A percentile compares a stretch with the other conserved stretches of the same genome.
Evolutionary conservation across 257 asterid species (phyloP).

Genomic region (Salvia miltiorrhiza): DNA sequence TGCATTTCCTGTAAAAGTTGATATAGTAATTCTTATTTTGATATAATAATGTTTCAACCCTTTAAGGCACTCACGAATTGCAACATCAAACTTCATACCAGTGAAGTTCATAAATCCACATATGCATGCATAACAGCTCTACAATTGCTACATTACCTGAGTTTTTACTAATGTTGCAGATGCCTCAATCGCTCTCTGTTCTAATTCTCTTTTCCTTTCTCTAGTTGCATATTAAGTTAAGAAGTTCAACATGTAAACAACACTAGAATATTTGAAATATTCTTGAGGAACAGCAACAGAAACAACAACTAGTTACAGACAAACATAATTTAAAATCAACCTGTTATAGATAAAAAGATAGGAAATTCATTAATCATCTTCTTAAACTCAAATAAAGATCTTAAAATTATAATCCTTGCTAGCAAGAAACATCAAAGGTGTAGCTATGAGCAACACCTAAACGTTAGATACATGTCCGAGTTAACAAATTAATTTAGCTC

Average conservation of each 20-base stretch:
- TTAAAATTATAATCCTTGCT: neutral
- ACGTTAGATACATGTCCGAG: neutral
- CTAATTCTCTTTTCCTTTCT: slow-evolving; percentile 98
- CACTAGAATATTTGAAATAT: slow-evolving; percentile 17
- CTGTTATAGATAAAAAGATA: neutral
- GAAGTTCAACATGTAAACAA: slow-evolving; percentile 23
- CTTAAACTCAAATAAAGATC: slow-evolving; percentile 6
- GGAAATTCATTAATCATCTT: neutral
- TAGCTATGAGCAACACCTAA: neutral
- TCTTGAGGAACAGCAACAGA: neutral
- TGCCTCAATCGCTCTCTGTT: slow-evolving; percentile 94
- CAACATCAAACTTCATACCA: too few species aligned
- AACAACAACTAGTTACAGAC: too few species aligned
- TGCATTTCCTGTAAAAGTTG: neutral
- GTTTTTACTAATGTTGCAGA: slow-evolving; percentile 85
- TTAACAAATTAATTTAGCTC: slow-evolving; percentile 10
- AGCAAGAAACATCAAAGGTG: too few species aligned
- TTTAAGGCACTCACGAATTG: too few species aligned
- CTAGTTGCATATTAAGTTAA: slow-evolving; percentile 70
- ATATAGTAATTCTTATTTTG: too few species aligned
- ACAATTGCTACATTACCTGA: slow-evolving; percentile 71
- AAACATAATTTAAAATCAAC: neutral
- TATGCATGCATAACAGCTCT: too few species aligned
- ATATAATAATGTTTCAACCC: too few species aligned
- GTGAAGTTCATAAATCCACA: too few species aligned